Evolutionary conservation across 2,329 filamentous ascomycete species (phyloP).

Genomic region (Fusarium armeniacum): DNA sequence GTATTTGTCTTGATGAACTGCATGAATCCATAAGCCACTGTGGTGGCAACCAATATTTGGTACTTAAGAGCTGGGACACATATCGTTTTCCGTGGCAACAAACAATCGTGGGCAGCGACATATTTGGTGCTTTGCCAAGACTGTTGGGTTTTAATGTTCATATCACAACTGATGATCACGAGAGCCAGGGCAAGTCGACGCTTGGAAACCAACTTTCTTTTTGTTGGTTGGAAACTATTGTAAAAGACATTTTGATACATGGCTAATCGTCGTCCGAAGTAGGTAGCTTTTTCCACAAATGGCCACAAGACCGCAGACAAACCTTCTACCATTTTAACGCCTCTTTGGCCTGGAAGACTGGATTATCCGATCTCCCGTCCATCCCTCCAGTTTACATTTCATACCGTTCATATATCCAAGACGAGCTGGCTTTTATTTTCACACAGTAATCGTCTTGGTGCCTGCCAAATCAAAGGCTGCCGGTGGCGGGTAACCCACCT

Average conservation of each 20-base stretch:
- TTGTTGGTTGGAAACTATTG: slow-evolving; percentile 43
- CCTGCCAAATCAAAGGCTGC: slow-evolving; percentile 51
- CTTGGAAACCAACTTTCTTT: slow-evolving; percentile 44
- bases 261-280: slow-evolving; percentile 48
- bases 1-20: background rate
- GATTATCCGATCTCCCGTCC: slow-evolving; percentile 28
- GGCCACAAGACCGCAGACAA: slow-evolving; percentile 47
- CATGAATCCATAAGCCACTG: background rate
- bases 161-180: background rate
- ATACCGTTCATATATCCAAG: slow-evolving; percentile 51
- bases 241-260: slow-evolving; percentile 50
- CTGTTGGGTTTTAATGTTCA: background rate
- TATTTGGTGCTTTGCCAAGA: background rate
- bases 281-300: slow-evolving; percentile 49
- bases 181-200: slow-evolving; percentile 11
- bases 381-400: slow-evolving; percentile 42
- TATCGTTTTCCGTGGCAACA: background rate
- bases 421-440: slow-evolving; percentile 33
- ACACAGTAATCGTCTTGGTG: slow-evolving; percentile 47
- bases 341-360: slow-evolving; percentile 45
- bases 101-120: background rate
- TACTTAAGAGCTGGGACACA: background rate
- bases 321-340: slow-evolving; percentile 50
- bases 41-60: background rate
- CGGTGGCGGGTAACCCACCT: slow-evolving; percentile 24